These are phyloP conservation scores for Naganishia liquefaciens DNA, from an alignment of 1,284 basidiomycete species.

Conservation along the genomic window DNA sequence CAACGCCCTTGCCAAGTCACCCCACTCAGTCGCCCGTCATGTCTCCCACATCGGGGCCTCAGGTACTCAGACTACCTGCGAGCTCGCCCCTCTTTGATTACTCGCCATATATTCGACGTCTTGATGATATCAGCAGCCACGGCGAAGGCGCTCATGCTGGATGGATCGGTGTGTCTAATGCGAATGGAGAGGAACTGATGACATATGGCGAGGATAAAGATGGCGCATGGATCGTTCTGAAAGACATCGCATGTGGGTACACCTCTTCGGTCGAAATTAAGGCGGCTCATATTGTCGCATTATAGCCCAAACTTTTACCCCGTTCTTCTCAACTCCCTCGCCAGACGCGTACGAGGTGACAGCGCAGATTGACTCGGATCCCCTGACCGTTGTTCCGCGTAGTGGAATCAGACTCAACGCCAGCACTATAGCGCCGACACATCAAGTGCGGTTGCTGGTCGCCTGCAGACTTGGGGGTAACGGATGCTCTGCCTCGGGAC, in stretches of 20 bases:
- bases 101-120: not conserved
- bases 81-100: conserved; percentile 27
- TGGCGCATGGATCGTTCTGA: conserved; percentile 13
- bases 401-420: conserved; percentile 5
- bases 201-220: conserved; percentile 15
- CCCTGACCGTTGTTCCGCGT: not conserved
- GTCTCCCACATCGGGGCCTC: not conserved
- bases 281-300: not conserved
- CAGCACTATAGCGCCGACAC: not conserved
- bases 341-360: conserved; percentile 5
- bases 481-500: conserved; percentile 2
- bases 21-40: not conserved
- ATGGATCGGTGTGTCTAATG: not conserved
- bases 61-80: conserved; percentile 10
- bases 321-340: conserved; percentile 2
- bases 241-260: conserved; percentile 5
- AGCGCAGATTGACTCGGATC: conserved; percentile 18
- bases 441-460: conserved; percentile 14
- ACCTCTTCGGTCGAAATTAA: not conserved
- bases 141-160: not conserved
- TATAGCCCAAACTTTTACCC: conserved; percentile 20
- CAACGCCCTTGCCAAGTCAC: not conserved
- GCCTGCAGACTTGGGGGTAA: not conserved
- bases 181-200: not conserved
- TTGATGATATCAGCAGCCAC: not conserved